These are phyloP conservation scores for Backusella mclennaniae DNA, from an alignment of 192 early-diverging fungal genomes.

Conservation along the genomic window DNA sequence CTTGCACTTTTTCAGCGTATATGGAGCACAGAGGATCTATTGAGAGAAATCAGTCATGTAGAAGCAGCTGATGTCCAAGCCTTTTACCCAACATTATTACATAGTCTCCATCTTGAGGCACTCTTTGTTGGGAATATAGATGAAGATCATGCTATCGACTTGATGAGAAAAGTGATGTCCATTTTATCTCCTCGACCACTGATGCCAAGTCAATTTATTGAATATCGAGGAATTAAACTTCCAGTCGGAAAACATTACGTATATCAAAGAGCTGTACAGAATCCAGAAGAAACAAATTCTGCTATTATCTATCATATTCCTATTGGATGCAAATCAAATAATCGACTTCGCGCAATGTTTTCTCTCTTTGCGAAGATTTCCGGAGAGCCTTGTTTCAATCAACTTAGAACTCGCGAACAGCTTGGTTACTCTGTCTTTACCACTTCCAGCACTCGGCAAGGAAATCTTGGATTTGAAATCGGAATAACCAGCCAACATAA, in stretches of 20 bases:
- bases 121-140: conserved; percentile 79
- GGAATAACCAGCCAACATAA: conserved; percentile 82
- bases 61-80: conserved; percentile 56
- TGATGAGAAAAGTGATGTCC: conserved; percentile 47
- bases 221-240: conserved; percentile 31
- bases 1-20: conserved; percentile 62
- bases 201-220: conserved; percentile 39
- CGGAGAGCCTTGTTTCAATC: conserved; percentile 85
- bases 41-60: conserved; percentile 59
- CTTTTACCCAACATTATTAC: conserved; percentile 66
- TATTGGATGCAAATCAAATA: conserved; percentile 54
- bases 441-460: conserved; percentile 45
- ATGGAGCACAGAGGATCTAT: conserved; percentile 73
- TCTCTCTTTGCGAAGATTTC: conserved; percentile 70
- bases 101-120: conserved; percentile 64
- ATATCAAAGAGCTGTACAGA: conserved; percentile 45
- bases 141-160: conserved; percentile 49
- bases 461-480: conserved; percentile 63
- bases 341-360: conserved; percentile 45
- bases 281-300: conserved; percentile 79
- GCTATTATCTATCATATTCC: conserved; percentile 78
- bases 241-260: conserved; percentile 37
- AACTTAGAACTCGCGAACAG: conserved; percentile 84
- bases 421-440: conserved; percentile 67
- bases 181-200: conserved; percentile 55